Conservation (phyloP, 2,329 filamentous ascomycete species). For the Penicillium sclerotigenum region DNA sequence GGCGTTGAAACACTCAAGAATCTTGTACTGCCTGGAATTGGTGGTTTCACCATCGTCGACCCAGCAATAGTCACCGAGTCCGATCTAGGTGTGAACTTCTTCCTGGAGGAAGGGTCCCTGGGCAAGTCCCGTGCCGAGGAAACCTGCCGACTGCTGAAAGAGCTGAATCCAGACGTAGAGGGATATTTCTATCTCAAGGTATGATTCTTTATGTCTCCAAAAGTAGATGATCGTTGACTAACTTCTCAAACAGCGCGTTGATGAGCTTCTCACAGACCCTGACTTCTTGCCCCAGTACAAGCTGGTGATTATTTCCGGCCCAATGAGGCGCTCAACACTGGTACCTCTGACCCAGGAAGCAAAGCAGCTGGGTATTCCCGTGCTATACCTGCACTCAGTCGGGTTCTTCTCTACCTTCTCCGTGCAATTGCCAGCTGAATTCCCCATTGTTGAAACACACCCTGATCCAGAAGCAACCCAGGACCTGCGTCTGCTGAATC, state of each 20-base stretch:
- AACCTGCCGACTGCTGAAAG: constrained; percentile 71
- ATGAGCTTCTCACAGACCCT: constrained; percentile 37
- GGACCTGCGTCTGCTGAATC: constrained; percentile 77
- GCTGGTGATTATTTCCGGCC: constrained; percentile 60
- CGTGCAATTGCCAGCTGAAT: constrained; percentile 71
- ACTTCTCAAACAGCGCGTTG: constrained; percentile 30
- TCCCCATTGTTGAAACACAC: constrained; percentile 93
- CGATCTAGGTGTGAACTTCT: constrained; percentile 96
- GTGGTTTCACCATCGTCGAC: constrained; percentile 87
- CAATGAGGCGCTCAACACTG: constrained; percentile 54
- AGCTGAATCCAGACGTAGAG: constrained; percentile 89
- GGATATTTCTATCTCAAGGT: constrained; percentile 66
- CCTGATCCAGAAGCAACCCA: constrained; percentile 80
- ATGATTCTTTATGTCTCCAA: constrained; percentile 11
- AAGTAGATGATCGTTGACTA: background rate
- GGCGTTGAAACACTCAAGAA: constrained; percentile 95
- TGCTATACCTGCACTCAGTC: constrained; percentile 80
- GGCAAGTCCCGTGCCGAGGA: constrained; percentile 76
- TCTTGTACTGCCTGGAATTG: constrained; percentile 88
- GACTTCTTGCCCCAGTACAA: constrained; percentile 51
- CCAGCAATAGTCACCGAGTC: constrained; percentile 70
- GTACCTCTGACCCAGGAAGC: constrained; percentile 51
- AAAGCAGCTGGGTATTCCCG: constrained; percentile 61
- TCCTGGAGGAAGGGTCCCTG: constrained; percentile 74
- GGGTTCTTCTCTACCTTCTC: constrained; percentile 91